Base-by-base conservation (phyloP, 306 rosid species). In the Glycine latifolia region DNA sequence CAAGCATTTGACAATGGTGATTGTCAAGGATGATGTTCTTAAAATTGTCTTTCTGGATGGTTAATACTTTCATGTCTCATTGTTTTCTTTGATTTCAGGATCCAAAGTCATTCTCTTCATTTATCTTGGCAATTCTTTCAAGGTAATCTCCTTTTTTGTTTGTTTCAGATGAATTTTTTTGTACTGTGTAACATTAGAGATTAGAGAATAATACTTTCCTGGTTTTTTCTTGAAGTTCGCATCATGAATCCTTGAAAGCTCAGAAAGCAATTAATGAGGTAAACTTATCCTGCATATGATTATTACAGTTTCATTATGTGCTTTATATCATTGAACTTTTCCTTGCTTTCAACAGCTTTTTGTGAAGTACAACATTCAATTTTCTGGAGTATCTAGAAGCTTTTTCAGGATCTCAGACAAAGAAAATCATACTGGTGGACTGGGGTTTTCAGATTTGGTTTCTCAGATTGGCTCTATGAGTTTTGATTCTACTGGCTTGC, bases 241-340 rank as follows among this genome's bases (percentile, higher is more conserved):
- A 95, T 88, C 99, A 95, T 75, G 99, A 90, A 77, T 95, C 99
- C 69, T 85, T 95, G 91, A 95, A 95, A 91, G 84, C 94, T 65
- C 99, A 95, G 89, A 95, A 95, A 87, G 93, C 94, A 80, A 93
- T 95, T 82, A 95, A 87, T 86, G 98, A 91, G 99, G 99, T 95
- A 92, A 86, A 71, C 75, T 31, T 75, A 33, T 79, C 58, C 66
- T 54, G 59, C 48, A 16, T 66, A 66, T 62, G 75, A 81, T 84
- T 55, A 82, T 82, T 85, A 50, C 72, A 26, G 80, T 67, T 37
- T 83, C 50, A 16, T 79, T 77, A 16, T 66, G 76, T 54, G 41
- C 41, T 79, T 81, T 59, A 47, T 79, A 67, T 76, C 6, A 59
- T 81, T 86, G 67, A 81, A 89, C 79, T 26, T 69, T 46, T 26